Evolutionary conservation across 257 asterid species (phyloP), one percentile per base, ranked within the genome.

Genomic region (Linderniella brevidens): DNA sequence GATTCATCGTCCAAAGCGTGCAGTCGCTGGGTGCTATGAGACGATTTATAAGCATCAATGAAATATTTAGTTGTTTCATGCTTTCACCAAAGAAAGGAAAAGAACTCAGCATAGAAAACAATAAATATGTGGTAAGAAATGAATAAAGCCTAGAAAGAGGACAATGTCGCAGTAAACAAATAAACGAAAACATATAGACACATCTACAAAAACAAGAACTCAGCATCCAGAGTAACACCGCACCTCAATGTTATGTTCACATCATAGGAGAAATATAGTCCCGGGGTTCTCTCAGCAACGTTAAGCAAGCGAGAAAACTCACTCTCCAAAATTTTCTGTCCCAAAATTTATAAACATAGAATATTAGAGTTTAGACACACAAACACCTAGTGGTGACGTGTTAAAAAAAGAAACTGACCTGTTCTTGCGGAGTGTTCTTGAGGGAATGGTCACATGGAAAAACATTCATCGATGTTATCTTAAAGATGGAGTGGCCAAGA

Each of bases 221-320:
- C 15, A 39, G 9, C 13, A 39, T 9, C 1, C 15, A 9, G 43
- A 39, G 20, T 46, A 37, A 38, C 58, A 53, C 41, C 47, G 65
- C 50, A 92, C 99, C 99, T 92, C 67, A 79, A 73, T 25, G 96
- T 92, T 71, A 92, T 67, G 69, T 92, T 92, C 64, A 82, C 93
- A 59, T 92, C 92, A 58, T 92, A 82, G 44, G 99, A 92, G 71
- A 86, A 92, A 68, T 73, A 92, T 51, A 92, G 76, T 48, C 95
- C 95, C 55, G 68, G 75, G 61, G 78, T 77, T 72, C 59, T 68
- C 80, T 85, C 95, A 57, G 93, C 86, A 64, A 86, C 80, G 63
- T 63, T 77, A 54, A 92, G 80, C 72, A 92, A 66, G 69, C 77
- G 76, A 46, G 78, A 70, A 82, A 86, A 82, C 79, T 82, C 93